These are phyloP conservation scores for Mariannaea sp. DNA, from an alignment of 2,329 filamentous ascomycete genomes.

Conservation along the genomic window DNA sequence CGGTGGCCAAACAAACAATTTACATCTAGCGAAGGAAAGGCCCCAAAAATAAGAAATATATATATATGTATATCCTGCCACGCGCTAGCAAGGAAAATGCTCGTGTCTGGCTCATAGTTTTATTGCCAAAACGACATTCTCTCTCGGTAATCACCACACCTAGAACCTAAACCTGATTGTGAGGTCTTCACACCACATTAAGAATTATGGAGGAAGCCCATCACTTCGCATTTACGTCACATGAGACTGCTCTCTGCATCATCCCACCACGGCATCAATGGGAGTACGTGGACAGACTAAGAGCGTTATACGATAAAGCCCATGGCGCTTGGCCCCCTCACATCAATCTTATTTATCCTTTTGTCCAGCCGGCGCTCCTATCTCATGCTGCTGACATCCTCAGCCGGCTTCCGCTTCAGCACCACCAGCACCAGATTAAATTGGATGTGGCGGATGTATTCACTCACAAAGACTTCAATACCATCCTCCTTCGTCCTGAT, in stretches of 20 bases:
- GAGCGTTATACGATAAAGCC: constrained; percentile 66
- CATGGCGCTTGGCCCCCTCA: constrained; percentile 69
- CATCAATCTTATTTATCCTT: constrained; percentile 69
- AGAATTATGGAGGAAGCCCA: constrained; percentile 8
- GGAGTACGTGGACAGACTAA: constrained; percentile 56
- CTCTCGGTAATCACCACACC: too few species aligned
- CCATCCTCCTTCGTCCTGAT: constrained; percentile 50
- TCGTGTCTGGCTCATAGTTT: too few species aligned
- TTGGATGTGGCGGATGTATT: constrained; percentile 55
- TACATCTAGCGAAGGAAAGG: too few species aligned
- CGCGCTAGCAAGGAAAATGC: too few species aligned
- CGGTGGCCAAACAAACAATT: too few species aligned
- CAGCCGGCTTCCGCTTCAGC: constrained; percentile 19
- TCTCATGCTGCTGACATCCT: constrained; percentile 45
- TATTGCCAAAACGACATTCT: too few species aligned
- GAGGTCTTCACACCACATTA: too few species aligned
- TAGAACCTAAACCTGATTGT: too few species aligned
- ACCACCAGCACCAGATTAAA: constrained; percentile 31
- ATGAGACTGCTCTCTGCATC: constrained; percentile 65
- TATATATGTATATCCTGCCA: too few species aligned
- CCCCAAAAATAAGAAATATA: too few species aligned
- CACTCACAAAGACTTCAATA: constrained; percentile 53
- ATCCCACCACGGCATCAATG: constrained; percentile 57
- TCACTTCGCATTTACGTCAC: constrained; percentile 41
- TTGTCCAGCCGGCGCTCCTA: constrained; percentile 57